These are phyloP conservation scores for Mycena citricolor DNA, from an alignment of 1,284 basidiomycete genomes.

Conservation along the genomic window DNA sequence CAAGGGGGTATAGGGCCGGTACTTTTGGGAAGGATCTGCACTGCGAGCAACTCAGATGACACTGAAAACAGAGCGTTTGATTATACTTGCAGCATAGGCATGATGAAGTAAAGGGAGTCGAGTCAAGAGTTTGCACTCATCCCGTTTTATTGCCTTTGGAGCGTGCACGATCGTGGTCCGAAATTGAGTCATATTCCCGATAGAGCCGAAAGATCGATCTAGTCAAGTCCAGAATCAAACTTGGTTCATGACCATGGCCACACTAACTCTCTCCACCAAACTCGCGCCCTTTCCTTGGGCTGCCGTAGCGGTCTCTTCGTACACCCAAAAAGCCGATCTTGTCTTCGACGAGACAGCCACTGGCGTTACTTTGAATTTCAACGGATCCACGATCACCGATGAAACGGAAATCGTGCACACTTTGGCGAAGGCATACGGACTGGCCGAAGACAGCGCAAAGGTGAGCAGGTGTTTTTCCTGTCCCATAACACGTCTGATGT, in stretches of 20 bases:
- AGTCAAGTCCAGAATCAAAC: too few relatives aligned
- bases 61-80: conserved; percentile 9
- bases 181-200: conserved; percentile 2
- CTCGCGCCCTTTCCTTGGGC: conserved; percentile 72
- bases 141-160: too few relatives aligned
- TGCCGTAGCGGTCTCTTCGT: conserved; percentile 60
- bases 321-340: conserved; percentile 55
- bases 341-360: conserved; percentile 56
- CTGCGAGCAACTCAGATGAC: conserved; percentile 40
- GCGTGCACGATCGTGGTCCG: neutral
- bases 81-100: conserved; percentile 53
- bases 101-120: conserved; percentile 29
- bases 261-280: conserved; percentile 63
- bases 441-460: conserved; percentile 62
- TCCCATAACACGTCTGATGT: conserved; percentile 1
- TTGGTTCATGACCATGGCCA: conserved; percentile 50
- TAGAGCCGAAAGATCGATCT: neutral
- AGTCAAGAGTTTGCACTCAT: conserved; percentile 16
- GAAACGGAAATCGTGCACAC: conserved; percentile 66
- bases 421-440: conserved; percentile 57
- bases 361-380: conserved; percentile 45
- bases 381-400: conserved; percentile 51
- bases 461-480: conserved; percentile 33
- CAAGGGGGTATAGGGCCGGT: conserved; percentile 83
- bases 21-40: conserved; percentile 82